phyloP scores from a whole-genome alignment of 352 stramenopile species.

The Pythium insidiosum region DNA sequence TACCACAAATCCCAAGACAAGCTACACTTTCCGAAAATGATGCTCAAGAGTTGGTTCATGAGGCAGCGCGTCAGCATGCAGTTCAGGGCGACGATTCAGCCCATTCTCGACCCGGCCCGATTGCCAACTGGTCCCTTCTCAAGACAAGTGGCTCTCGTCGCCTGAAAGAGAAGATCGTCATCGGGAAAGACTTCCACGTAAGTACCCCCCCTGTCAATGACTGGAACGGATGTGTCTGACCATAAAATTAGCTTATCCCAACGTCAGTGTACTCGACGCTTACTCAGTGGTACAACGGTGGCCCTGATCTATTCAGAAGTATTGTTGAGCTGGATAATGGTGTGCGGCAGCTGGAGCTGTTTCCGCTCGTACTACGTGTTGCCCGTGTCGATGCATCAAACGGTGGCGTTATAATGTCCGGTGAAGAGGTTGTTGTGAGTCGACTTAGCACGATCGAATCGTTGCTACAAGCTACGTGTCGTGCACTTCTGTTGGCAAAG shows the following conservation, averaged over 20 bases:
- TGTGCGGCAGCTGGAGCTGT: slow-evolving; percentile 61
- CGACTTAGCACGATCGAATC: slow-evolving; percentile 46
- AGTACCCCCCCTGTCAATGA: slow-evolving; percentile 8
- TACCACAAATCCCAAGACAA: slow-evolving; percentile 41
- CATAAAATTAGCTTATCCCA: slow-evolving; percentile 47
- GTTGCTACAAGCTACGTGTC: slow-evolving; percentile 65
- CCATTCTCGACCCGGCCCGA: slow-evolving; percentile 62
- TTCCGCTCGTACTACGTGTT: slow-evolving; percentile 71
- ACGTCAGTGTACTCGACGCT: slow-evolving; percentile 54
- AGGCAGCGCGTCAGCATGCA: too few relatives aligned
- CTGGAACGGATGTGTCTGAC: background rate
- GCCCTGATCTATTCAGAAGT: slow-evolving; percentile 49
- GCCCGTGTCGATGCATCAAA: slow-evolving; percentile 59
- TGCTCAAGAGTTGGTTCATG: too few relatives aligned
- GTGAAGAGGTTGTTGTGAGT: slow-evolving; percentile 72
- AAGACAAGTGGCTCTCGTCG: slow-evolving; percentile 65
- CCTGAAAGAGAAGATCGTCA: slow-evolving; percentile 64
- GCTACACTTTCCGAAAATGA: slow-evolving; percentile 27
- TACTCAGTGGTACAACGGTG: slow-evolving; percentile 74
- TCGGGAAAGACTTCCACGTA: slow-evolving; percentile 75
- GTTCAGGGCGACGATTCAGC: too few relatives aligned
- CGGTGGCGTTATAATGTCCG: slow-evolving; percentile 65
- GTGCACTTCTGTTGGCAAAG: slow-evolving; percentile 65
- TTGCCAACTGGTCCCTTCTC: slow-evolving; percentile 74
- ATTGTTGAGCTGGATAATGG: slow-evolving; percentile 33